These are phyloP conservation scores for Tetratostichococcus sp. DNA, from an alignment of 139 green algal species.

Conservation along the genomic window DNA sequence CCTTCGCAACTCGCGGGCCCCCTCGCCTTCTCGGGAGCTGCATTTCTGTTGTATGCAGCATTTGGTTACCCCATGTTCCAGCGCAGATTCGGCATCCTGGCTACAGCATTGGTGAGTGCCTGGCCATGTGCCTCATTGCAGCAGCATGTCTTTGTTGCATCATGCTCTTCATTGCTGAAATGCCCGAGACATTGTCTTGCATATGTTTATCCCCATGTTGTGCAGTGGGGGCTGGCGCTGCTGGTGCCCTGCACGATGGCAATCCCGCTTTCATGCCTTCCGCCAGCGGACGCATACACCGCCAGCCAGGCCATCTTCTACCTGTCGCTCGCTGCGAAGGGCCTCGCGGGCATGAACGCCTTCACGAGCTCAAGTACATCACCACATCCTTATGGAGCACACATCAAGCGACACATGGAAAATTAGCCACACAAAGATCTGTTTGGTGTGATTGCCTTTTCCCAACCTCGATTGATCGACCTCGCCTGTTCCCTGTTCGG, in stretches of 20 bases:
- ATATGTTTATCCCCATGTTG: too few species aligned
- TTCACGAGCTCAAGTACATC: background rate
- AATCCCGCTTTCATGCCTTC: constrained; percentile 34
- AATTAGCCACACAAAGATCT: too few species aligned
- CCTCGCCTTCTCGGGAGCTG: constrained; percentile 46
- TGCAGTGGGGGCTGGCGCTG: constrained; percentile 27
- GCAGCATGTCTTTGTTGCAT: too few species aligned
- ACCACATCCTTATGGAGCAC: too few species aligned
- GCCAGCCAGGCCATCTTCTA: background rate
- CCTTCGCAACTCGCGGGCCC: constrained; percentile 46
- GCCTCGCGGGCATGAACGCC: constrained; percentile 13
- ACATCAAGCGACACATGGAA: too few species aligned
- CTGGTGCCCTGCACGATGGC: constrained; percentile 21
- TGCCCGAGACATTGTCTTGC: too few species aligned
- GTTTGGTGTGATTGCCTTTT: too few species aligned
- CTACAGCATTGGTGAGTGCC: background rate
- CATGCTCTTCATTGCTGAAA: too few species aligned
- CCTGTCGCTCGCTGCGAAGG: background rate
- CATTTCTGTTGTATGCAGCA: constrained; percentile 39
- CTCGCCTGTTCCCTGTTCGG: too few species aligned
- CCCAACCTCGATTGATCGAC: too few species aligned
- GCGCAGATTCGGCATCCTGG: constrained; percentile 21
- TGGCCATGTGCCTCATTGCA: too few species aligned
- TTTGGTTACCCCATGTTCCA: constrained; percentile 48
- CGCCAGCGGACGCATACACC: background rate